These are phyloP conservation scores for Polytrichum commune DNA, from an alignment of 225 moss, liverwort and hornwort genomes.

Conservation along the genomic window DNA sequence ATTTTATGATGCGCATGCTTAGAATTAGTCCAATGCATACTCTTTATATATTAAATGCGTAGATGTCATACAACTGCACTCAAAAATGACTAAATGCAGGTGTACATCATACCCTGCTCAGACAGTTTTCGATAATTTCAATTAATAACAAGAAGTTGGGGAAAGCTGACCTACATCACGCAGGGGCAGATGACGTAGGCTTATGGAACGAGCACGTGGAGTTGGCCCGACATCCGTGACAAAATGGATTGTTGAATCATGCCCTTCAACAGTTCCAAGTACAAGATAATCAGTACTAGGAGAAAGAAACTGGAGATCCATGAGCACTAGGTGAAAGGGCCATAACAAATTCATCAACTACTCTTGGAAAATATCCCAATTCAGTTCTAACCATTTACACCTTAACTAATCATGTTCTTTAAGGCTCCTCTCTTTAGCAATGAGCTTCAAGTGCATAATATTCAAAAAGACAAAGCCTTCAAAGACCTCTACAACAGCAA, in stretches of 20 bases:
- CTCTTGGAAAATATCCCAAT: too few relatives aligned
- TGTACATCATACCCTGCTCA: not conserved
- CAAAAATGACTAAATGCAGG: not conserved
- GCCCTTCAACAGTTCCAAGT: slow-evolving; percentile 56
- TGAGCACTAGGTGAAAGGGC: too few relatives aligned
- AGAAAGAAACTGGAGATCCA: too few relatives aligned
- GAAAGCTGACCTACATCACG: slow-evolving; percentile 99
- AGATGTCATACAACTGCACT: not conserved
- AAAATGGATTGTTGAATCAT: slow-evolving; percentile 95
- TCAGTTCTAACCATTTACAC: too few relatives aligned
- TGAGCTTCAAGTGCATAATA: too few relatives aligned
- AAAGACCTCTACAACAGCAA: too few relatives aligned
- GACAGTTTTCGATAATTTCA: slow-evolving; percentile 2
- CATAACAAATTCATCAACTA: not conserved
- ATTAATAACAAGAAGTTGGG: slow-evolving; percentile 34
- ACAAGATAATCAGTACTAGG: slow-evolving; percentile 16
- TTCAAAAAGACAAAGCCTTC: too few relatives aligned
- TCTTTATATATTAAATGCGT: too few relatives aligned
- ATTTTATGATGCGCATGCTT: too few relatives aligned
- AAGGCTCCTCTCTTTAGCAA: too few relatives aligned
- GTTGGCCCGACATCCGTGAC: slow-evolving; percentile 83
- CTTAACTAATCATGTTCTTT: too few relatives aligned
- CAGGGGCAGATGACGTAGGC: slow-evolving; percentile 88
- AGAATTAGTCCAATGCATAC: too few relatives aligned
- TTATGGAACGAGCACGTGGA: slow-evolving; percentile 74